phyloP scores from a whole-genome alignment of 176 grass and related monocot genomes.

The Lolium rigidum region DNA sequence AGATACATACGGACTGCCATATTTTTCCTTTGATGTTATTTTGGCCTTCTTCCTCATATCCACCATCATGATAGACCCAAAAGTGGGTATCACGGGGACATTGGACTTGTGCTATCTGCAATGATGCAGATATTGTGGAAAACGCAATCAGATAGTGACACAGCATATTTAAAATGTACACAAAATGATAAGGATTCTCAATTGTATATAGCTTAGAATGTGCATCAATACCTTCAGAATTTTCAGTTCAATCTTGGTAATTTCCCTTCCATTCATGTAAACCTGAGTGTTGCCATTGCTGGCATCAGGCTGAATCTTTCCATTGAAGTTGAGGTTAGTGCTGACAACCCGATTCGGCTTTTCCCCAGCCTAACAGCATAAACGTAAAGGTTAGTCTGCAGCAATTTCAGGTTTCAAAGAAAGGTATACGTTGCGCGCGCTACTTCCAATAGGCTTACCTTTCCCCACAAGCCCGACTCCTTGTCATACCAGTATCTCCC shows the following conservation, averaged over 20 bases:
- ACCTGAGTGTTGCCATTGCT: slow-evolving; percentile 91
- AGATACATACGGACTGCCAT: slow-evolving; percentile 80
- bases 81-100: slow-evolving; percentile 97
- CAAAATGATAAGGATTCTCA: neutral
- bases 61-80: slow-evolving; percentile 95
- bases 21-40: slow-evolving; percentile 97
- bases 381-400: slow-evolving; percentile 16
- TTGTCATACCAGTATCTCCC: slow-evolving; percentile 99
- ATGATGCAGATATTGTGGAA: neutral
- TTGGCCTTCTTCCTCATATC: slow-evolving; percentile 98
- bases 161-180: neutral
- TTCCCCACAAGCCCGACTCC: slow-evolving; percentile 95
- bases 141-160: neutral
- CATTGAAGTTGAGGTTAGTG: slow-evolving; percentile 82
- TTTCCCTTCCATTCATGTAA: slow-evolving; percentile 91
- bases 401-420: neutral
- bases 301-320: slow-evolving; percentile 78
- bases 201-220: slow-evolving; percentile 8
- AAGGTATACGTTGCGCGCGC: neutral
- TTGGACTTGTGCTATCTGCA: slow-evolving; percentile 84
- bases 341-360: slow-evolving; percentile 76
- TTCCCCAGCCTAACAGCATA: slow-evolving; percentile 70
- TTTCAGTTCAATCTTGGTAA: slow-evolving; percentile 80
- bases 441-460: slow-evolving; percentile 46
- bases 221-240: slow-evolving; percentile 62